phyloP scores from a whole-genome alignment of 73 alveolate species.

The Breviolum minutum region DNA sequence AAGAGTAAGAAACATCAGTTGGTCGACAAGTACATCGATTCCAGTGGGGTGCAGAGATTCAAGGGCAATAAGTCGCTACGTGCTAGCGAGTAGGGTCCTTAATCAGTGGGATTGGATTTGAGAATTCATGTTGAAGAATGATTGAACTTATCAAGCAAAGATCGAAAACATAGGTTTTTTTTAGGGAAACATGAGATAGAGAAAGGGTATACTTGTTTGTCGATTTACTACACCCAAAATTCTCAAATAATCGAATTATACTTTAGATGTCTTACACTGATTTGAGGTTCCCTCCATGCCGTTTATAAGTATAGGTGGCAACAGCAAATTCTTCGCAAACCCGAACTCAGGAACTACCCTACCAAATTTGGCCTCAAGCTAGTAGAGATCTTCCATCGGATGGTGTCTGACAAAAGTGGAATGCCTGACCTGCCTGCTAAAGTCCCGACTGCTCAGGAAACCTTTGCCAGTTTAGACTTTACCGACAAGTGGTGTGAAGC shows the following conservation, averaged over 20 bases:
- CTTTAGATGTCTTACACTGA: no score
- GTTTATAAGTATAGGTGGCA: no score
- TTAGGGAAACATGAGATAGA: no score
- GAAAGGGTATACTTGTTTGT: no score
- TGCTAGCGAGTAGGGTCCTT: background rate
- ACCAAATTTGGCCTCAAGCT: background rate
- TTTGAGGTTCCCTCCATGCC: no score
- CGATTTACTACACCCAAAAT: no score
- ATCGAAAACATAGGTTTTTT: no score
- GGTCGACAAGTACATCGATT: background rate
- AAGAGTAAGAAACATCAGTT: background rate
- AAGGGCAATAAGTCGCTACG: background rate
- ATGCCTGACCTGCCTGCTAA: background rate
- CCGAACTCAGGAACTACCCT: background rate
- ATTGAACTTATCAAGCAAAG: no score
- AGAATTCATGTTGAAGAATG: no score
- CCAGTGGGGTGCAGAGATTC: background rate
- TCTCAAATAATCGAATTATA: no score
- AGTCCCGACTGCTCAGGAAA: background rate
- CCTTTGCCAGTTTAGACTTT: background rate
- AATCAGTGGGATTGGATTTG: no score
- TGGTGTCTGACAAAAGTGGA: background rate
- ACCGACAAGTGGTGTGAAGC: conserved; percentile 1
- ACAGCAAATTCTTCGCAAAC: no score
- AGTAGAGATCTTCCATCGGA: background rate